A percentile compares a stretch with the other conserved stretches of the same genome.
phyloP scores from a whole-genome alignment of 2,329 filamentous ascomycete genomes.

The Gyromitra esculenta region DNA sequence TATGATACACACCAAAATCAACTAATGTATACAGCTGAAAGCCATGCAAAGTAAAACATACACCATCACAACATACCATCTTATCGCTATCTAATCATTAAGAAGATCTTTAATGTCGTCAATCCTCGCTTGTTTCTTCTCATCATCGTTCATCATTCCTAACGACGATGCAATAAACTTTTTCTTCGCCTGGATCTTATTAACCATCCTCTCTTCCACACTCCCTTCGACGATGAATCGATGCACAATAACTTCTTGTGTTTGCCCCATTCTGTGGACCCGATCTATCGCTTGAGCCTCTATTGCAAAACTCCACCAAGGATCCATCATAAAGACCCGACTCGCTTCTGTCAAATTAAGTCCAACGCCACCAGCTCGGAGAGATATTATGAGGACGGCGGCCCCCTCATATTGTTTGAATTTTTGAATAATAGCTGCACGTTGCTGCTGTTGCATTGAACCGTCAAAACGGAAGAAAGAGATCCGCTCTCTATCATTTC shows the following conservation, averaged over 20 bases:
- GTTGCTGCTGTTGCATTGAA: slow-evolving; percentile 83
- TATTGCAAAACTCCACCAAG: slow-evolving; percentile 98
- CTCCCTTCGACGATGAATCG: slow-evolving; percentile 89
- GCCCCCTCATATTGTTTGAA: slow-evolving; percentile 74
- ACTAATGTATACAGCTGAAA: slow-evolving; percentile 2
- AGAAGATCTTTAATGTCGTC: slow-evolving; percentile 94
- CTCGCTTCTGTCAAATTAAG: slow-evolving; percentile 90
- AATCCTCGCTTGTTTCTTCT: slow-evolving; percentile 87
- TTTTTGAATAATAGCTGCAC: slow-evolving; percentile 78
- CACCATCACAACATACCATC: not conserved
- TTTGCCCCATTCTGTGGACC: slow-evolving; percentile 91
- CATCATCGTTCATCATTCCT: slow-evolving; percentile 93
- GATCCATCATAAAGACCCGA: slow-evolving; percentile 98
- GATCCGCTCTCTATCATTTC: slow-evolving; percentile 65
- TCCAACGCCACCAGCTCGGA: slow-evolving; percentile 91
- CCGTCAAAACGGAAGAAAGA: slow-evolving; percentile 89
- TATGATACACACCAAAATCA: slow-evolving; percentile 4
- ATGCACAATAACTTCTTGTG: slow-evolving; percentile 82
- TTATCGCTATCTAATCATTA: slow-evolving; percentile 62
- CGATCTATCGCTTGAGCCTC: slow-evolving; percentile 98
- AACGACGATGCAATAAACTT: slow-evolving; percentile 95
- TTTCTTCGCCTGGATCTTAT: slow-evolving; percentile 86
- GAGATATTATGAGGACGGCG: slow-evolving; percentile 79
- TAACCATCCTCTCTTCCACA: slow-evolving; percentile 94
- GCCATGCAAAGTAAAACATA: slow-evolving; percentile 2